These are phyloP conservation scores for Gymnopus androsaceus DNA, from an alignment of 1,284 basidiomycete species.

Conservation along the genomic window DNA sequence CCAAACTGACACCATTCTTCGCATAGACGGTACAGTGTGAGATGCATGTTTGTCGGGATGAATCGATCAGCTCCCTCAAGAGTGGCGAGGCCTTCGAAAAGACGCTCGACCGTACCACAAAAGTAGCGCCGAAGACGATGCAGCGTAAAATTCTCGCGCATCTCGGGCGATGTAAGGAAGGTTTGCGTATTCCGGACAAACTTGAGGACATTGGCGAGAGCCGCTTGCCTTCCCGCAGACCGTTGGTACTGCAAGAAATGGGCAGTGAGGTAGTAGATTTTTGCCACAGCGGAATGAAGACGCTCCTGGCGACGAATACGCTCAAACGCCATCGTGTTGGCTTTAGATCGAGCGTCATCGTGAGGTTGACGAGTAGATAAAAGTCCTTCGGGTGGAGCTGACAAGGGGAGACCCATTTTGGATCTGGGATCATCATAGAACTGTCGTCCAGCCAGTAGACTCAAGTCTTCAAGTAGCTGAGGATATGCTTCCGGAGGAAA, in stretches of 20 bases:
- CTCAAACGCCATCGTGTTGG: conserved; percentile 42
- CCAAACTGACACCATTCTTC: conserved; percentile 95
- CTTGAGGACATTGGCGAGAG: conserved; percentile 79
- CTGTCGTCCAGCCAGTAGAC: conserved; percentile 77
- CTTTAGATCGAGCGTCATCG: conserved; percentile 61
- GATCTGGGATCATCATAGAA: conserved; percentile 76
- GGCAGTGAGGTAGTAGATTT: conserved; percentile 87
- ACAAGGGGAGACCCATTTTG: conserved; percentile 44
- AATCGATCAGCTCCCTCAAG: conserved; percentile 78
- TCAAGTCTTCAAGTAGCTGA: conserved; percentile 83
- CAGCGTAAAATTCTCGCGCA: conserved; percentile 77
- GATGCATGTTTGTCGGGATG: conserved; percentile 75
- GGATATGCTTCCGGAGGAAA: conserved; percentile 80
- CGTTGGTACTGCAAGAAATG: conserved; percentile 75
- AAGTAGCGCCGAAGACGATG: conserved; percentile 88
- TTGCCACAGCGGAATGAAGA: conserved; percentile 86
- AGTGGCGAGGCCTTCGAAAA: conserved; percentile 78
- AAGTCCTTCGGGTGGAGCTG: conserved; percentile 41
- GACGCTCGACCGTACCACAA: conserved; percentile 83
- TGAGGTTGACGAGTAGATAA: conserved; percentile 65
- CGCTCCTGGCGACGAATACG: conserved; percentile 77
- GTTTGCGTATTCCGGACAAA: conserved; percentile 84
- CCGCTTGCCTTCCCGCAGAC: conserved; percentile 69
- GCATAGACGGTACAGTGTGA: conserved; percentile 83
- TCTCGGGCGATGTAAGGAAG: conserved; percentile 73